Base-by-base conservation (phyloP, 305 asterid species). In the Fraxinus greggii region DNA sequence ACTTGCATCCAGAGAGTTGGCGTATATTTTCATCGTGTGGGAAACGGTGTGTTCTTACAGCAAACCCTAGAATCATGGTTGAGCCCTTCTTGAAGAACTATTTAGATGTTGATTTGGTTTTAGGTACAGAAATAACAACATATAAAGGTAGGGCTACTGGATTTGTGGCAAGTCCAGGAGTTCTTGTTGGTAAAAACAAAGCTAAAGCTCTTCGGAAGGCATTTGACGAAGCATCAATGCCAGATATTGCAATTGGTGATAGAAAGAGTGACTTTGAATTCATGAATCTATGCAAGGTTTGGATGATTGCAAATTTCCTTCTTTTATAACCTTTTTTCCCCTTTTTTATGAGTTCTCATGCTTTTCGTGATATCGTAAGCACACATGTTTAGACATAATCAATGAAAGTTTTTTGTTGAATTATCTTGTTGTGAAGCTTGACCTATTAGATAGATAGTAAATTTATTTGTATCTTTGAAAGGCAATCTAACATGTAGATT, bases 1-100 rank as follows among this genome's bases (percentile, higher is more conserved):
- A 88, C 78, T 73, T 89, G 72, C 89, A 86, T 31, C 92, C 92
- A 0, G 89, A 88, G 15, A 83, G 88, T 7, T 88, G 92, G 90
- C 86, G 83, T 1, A 86, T 88, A 10, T 83, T 89, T 3, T 88
- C 86, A 1, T 80, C 92, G 0, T 86, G 90, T 63, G 86, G 89
- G 28, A 85, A 77, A 38, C 83, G 80, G 67, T 88, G 86, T 59
- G 80, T 86, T 1, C 79, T 89, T 9, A 89, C 92, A 0, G 91
- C 88, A 9, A 85, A 65, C 77, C 91, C 92, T 6, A 86, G 88
- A 81, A 89, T 89, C 3, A 85, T 88, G 84, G 91, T 88, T 29
- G 89, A 88, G 78, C 85, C 89, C 0, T 86, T 86, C 77, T 75
- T 88, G 56, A 86, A 84, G 74, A 87, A 86, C n/a, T 88, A 86